Evolutionary conservation across 2,329 filamentous ascomycete species (phyloP), one percentile per base, ranked within the genome.

Genomic region (Diaporthe nobilis): DNA sequence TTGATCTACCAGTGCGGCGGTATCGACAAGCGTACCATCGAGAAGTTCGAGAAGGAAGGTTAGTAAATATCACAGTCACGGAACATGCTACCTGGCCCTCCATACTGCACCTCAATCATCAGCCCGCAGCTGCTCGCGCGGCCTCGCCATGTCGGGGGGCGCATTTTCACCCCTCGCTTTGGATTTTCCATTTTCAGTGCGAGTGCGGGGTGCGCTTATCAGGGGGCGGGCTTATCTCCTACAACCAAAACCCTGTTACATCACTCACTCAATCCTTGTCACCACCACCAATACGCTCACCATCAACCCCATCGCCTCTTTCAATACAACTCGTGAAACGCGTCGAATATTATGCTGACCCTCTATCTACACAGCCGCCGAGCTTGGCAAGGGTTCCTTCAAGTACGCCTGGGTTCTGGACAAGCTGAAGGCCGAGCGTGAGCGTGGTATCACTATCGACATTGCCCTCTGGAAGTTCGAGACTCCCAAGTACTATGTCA

Each of bases 1-100:
- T 93, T 99, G 93, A 98, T 99, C 94, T 98, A 98, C 95, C 96
- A 99, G 94, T 98, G 97, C 92, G 97, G 97, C 94, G 97, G 97
- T 95, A 99, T 98, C 87, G 97, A 99, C 95, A 95, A 96, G 93
- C 96, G 97, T 95, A 98, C 96, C 89, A 99, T 99, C 88, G 97
- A 99, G 94, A 99, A 99, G 94, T 99, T 99, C 93, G 97, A 99
- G 96, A 99, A 99, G 75, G 75, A 77, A 61, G 95, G 95, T 97
- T 89, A 87, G 92, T 86, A 77, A 73, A 57, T 39, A 72, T 10
- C 60, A 53, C 7, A 47, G 6, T 10, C 42, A 44, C 73, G 20
- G 2, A 22, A 65, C 17, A 34, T 22, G 2, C 49, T 20, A 1
- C 8, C 17, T 7, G 3, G 9, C 20, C 47, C 49, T 47, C 8